A percentile compares a stretch with the other conserved stretches of the same genome.
phyloP scores from a whole-genome alignment of 2,329 filamentous ascomycete genomes.

The Anisogramma anomala region DNA sequence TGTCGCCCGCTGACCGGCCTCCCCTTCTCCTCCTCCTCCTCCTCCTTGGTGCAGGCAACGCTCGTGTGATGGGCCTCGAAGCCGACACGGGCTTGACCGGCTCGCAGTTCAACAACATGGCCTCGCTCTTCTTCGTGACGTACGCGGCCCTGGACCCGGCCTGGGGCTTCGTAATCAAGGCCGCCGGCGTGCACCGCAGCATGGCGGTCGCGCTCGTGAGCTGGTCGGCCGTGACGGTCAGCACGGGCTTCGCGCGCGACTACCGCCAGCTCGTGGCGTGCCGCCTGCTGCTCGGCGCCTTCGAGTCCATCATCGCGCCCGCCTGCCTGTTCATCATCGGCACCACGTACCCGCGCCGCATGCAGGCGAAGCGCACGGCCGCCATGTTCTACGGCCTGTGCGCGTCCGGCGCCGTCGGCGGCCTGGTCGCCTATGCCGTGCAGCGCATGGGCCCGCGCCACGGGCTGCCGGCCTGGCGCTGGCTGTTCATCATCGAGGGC shows the following conservation, averaged over 20 bases:
- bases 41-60: neutral
- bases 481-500: conserved; percentile 44
- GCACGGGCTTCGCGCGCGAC: neutral
- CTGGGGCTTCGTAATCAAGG: neutral
- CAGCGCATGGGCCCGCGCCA: conserved; percentile 53
- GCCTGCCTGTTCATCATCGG: conserved; percentile 17
- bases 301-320: conserved; percentile 18
- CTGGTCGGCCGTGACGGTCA: neutral
- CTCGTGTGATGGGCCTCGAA: neutral
- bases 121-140: neutral
- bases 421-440: conserved; percentile 58
- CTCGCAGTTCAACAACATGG: neutral
- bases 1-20: too few species aligned
- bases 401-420: conserved; percentile 54
- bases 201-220: neutral
- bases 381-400: conserved; percentile 24
- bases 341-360: conserved; percentile 17
- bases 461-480: conserved; percentile 51
- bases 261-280: neutral
- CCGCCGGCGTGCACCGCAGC: neutral
- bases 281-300: conserved; percentile 17
- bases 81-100: neutral
- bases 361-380: conserved; percentile 15
- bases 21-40: neutral
- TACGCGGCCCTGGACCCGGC: neutral